A percentile compares a stretch with the other conserved stretches of the same genome.
Evolutionary conservation across 1,139 yeast species (phyloP).

Genomic region (Barnettozyma hawaiiensis): DNA sequence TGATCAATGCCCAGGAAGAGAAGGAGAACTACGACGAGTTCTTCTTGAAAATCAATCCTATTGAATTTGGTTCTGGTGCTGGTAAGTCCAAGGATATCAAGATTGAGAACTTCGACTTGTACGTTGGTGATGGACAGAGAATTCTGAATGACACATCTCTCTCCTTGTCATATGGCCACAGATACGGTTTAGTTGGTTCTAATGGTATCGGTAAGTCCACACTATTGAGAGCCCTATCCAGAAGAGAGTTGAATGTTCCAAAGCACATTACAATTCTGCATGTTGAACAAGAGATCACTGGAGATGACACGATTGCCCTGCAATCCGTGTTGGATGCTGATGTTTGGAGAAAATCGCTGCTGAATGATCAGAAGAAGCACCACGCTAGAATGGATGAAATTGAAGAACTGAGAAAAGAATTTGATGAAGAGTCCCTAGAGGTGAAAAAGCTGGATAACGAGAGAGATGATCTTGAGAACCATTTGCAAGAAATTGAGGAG

Average conservation of each 20-base stretch:
- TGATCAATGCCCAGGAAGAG: conserved; percentile 51
- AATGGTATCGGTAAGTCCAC: conserved; percentile 99
- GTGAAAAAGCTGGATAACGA: conserved; percentile 81
- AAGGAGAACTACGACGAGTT: conserved; percentile 86
- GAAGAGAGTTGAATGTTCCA: conserved; percentile 91
- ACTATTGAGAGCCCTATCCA: conserved; percentile 77
- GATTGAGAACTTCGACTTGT: conserved; percentile 85
- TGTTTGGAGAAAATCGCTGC: conserved; percentile 92
- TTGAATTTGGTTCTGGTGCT: conserved; percentile 84
- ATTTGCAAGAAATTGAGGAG: conserved; percentile 71
- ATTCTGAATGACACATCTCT: conserved; percentile 84
- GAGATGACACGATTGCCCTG: conserved; percentile 85
- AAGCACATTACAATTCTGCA: conserved; percentile 92
- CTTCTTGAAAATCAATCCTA: conserved; percentile 90
- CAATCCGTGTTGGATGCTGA: conserved; percentile 97
- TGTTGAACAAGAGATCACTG: conserved; percentile 94
- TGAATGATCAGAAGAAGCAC: conserved; percentile 70
- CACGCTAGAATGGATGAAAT: conserved; percentile 71
- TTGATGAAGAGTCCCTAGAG: conserved; percentile 81
- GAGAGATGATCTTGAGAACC: conserved; percentile 75
- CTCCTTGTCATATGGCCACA: conserved; percentile 83
- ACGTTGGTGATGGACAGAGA: conserved; percentile 93
- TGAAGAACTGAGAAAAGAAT: conserved; percentile 59
- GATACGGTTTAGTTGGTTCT: conserved; percentile 97
- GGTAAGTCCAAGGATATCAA: conserved; percentile 95